These are phyloP conservation scores for Phytopythium cucurbitacearum DNA, from an alignment of 352 stramenopile species.

Conservation along the genomic window DNA sequence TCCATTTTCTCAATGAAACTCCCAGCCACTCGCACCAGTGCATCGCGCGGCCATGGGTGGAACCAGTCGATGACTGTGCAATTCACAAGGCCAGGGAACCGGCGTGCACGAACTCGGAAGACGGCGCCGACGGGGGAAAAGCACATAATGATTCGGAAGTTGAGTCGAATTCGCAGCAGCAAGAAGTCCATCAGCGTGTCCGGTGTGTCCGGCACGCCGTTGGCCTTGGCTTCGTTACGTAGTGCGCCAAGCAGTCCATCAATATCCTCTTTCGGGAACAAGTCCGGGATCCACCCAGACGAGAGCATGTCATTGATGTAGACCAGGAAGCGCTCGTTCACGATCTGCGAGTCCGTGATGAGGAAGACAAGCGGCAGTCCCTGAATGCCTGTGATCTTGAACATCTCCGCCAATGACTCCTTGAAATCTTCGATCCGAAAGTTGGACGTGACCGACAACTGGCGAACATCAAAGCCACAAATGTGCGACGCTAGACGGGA, in stretches of 20 bases:
- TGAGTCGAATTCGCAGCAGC: conserved; percentile 89
- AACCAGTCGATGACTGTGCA: conserved; percentile 98
- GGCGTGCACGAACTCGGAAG: conserved; percentile 93
- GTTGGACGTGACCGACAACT: conserved; percentile 94
- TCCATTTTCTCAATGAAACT: conserved; percentile 96
- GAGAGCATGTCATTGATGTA: conserved; percentile 98
- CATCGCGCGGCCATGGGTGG: conserved; percentile 96
- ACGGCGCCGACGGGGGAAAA: conserved; percentile 97
- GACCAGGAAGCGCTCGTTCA: conserved; percentile 97
- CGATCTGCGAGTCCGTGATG: conserved; percentile 98
- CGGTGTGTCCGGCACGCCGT: conserved; percentile 90
- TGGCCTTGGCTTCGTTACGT: conserved; percentile 94
- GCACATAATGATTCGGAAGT: conserved; percentile 96
- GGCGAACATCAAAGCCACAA: conserved; percentile 94
- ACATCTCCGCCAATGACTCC: conserved; percentile 96
- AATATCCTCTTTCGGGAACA: conserved; percentile 97
- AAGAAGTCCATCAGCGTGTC: conserved; percentile 96
- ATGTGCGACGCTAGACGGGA: conserved; percentile 96
- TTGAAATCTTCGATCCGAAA: conserved; percentile 97
- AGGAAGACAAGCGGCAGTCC: conserved; percentile 94
- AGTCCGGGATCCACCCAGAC: conserved; percentile 94
- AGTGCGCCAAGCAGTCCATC: conserved; percentile 90
- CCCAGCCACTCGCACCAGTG: conserved; percentile 94
- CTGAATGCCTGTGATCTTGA: conserved; percentile 93
- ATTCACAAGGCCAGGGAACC: conserved; percentile 97